These are phyloP conservation scores for Rhododendron molle DNA, from an alignment of 148 eudicot genomes.

Conservation along the genomic window DNA sequence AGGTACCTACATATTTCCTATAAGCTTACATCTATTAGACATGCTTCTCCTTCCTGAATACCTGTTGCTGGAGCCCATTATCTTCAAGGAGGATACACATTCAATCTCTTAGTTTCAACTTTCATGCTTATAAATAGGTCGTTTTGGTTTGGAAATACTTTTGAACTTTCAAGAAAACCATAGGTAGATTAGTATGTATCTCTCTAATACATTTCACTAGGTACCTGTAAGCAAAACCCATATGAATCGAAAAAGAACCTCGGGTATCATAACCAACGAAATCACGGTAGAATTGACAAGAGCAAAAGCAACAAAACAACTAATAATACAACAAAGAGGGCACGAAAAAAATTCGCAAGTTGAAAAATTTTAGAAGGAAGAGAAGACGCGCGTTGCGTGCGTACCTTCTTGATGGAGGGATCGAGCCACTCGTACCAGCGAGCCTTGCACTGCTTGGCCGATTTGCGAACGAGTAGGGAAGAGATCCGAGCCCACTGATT, in stretches of 20 bases:
- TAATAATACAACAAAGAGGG: background rate
- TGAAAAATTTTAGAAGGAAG: background rate
- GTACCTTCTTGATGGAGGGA: constrained; percentile 93
- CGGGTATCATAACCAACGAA: background rate
- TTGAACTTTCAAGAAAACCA: background rate
- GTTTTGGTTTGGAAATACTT: background rate
- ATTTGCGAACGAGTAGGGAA: constrained; percentile 75
- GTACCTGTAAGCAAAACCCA: background rate
- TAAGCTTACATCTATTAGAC: background rate
- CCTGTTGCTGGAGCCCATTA: background rate
- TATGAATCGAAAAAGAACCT: background rate
- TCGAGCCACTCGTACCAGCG: constrained; percentile 99
- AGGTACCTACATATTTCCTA: background rate
- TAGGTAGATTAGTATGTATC: background rate
- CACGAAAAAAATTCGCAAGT: background rate
- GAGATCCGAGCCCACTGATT: constrained; percentile 98
- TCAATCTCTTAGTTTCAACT: background rate
- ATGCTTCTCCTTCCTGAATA: background rate
- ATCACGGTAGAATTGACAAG: background rate
- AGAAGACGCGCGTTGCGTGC: background rate
- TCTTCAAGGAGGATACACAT: background rate
- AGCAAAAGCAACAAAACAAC: background rate
- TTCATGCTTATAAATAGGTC: background rate
- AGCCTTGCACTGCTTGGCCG: constrained; percentile 98
- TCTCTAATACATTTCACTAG: background rate